Conservation (phyloP, 306 rosid genomes). For the Acacia acuminata region DNA sequence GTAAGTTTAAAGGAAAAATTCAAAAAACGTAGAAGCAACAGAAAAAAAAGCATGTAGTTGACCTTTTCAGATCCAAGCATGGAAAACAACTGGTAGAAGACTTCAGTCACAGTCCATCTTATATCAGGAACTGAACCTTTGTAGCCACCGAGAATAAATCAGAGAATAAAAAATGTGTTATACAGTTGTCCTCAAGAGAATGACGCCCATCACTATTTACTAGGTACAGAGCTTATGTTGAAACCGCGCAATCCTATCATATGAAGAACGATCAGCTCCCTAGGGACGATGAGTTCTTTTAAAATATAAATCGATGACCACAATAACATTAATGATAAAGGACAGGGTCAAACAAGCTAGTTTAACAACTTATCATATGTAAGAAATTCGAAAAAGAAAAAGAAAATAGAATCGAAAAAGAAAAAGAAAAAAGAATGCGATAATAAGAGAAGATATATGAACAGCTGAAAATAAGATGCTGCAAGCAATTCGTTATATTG, state of each 20-base stretch:
- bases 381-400: conserved; percentile 12
- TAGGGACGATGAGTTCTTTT: neutral
- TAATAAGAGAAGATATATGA: neutral
- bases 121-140: neutral
- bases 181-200: neutral
- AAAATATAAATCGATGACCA: neutral
- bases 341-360: neutral
- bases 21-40: neutral
- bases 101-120: conserved; percentile 18
- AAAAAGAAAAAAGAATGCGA: neutral
- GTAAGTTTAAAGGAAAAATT: neutral
- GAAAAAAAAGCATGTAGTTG: neutral
- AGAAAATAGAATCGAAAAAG: neutral
- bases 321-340: neutral
- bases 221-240: neutral
- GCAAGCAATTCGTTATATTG: neutral
- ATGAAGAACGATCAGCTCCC: neutral
- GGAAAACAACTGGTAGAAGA: neutral
- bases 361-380: neutral
- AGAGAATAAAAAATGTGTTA: neutral
- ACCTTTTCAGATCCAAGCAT: neutral
- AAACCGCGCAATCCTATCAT: neutral
- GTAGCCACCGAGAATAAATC: neutral
- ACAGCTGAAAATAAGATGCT: neutral
- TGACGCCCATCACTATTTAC: neutral